phyloP scores from a whole-genome alignment of 2,329 filamentous ascomycete genomes.

The Fusarium brachygibbosum region DNA sequence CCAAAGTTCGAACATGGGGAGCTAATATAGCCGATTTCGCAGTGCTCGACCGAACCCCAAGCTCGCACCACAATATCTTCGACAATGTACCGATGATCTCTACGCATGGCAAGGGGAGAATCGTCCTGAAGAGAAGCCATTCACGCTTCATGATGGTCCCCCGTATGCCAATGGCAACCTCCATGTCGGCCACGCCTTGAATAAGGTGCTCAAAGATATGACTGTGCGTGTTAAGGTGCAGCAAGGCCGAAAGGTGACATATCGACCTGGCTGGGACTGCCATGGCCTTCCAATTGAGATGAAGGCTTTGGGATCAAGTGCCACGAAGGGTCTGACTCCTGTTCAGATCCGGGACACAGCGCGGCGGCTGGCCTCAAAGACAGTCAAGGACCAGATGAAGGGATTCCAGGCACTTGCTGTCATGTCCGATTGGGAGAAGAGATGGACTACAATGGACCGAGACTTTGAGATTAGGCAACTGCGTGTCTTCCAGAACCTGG shows the following conservation, averaged over 20 bases:
- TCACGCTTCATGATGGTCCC: conserved; percentile 93
- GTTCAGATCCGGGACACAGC: conserved; percentile 75
- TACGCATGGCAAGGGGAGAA: conserved; percentile 85
- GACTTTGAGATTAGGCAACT: conserved; percentile 82
- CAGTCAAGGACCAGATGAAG: conserved; percentile 79
- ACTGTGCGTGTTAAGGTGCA: conserved; percentile 85
- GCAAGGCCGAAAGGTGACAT: conserved; percentile 77
- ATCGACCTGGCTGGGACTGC: conserved; percentile 96
- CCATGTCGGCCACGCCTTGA: conserved; percentile 94
- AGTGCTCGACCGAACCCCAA: conserved; percentile 67
- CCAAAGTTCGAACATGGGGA: conserved; percentile 1
- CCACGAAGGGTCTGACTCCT: conserved; percentile 60
- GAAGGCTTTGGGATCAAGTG: conserved; percentile 80
- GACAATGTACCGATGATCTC: conserved; percentile 85
- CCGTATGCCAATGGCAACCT: conserved; percentile 95
- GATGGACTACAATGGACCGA: conserved; percentile 84
- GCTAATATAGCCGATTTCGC: conserved; percentile 39
- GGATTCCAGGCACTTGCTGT: conserved; percentile 80
- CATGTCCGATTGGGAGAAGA: conserved; percentile 83
- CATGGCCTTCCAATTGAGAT: conserved; percentile 97
- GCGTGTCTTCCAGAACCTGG: conserved; percentile 80
- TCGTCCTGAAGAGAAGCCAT: conserved; percentile 70
- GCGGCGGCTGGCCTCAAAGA: conserved; percentile 74
- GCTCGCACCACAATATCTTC: conserved; percentile 71
- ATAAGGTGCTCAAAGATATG: conserved; percentile 97